Evolutionary conservation across 202 grass and related monocot genomes (phyloP), one percentile per base, ranked within the genome.

Genomic region (Zoysia matrella): DNA sequence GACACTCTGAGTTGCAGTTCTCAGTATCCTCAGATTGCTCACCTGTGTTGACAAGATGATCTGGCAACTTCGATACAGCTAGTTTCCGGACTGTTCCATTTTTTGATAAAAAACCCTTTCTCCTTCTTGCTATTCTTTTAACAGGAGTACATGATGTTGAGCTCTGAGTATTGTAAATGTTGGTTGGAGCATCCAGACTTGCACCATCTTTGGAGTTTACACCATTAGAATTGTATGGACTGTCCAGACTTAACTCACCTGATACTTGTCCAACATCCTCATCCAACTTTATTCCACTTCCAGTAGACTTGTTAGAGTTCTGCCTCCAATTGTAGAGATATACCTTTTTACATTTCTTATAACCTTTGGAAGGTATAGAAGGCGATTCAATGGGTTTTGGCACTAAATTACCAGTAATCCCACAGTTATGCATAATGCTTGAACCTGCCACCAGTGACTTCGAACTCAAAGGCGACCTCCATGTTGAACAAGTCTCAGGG

Each of bases 401-500:
- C 18, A 62, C 75, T 76, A 64, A 60, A 61, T 56, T 73, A 44
- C 68, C 65, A 60, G 16, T 52, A 78, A 65, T 39, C 65, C 47
- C 83, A 81, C 47, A 74, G 7, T 65, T 71, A 41, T 76, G 76
- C 42, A 71, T 79, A 85, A 87, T 55, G 51, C 11, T 84, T 68
- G 93, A 97, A 84, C 82, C 69, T 69, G 70, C 82, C 69, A 56
- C 65, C 68, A 84, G 55, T 75, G 86, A 93, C 76, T 74, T 90
- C 16, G 89, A 79, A 86, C 80, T 93, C 66, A 91, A 80, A 83
- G 89, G 86, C 22, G 91, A 93, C 66, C 85, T 90, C 89, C 89
- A 97, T n/a, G 94, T 91, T 62, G 94, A 97, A 88, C 91, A 93
- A 78, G 94, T 97, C 57, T 97, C 89, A 64, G 94, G 94, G 72